Percentiles rank a stretch among this genome's conserved stretches.
These are phyloP conservation scores for Teratosphaeria epicoccoides DNA, from an alignment of 2,329 filamentous ascomycete genomes.

Conservation along the genomic window DNA sequence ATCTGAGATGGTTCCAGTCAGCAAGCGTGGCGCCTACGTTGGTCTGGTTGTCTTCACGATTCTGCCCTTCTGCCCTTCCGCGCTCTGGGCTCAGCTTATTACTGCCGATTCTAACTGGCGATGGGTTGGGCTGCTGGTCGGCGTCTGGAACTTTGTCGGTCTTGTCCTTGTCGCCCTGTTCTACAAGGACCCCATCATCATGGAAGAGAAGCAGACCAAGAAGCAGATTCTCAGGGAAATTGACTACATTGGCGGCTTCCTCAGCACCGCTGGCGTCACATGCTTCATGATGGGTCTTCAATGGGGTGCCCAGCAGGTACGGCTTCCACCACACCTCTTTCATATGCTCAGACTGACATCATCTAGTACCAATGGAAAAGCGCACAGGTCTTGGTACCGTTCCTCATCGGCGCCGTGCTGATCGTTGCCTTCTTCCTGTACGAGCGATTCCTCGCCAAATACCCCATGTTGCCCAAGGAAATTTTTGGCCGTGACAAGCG, in stretches of 20 bases:
- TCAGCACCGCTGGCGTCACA: slow-evolving; percentile 41
- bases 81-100: slow-evolving; percentile 52
- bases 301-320: slow-evolving; percentile 16
- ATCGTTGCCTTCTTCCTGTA: slow-evolving; percentile 25
- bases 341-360: slow-evolving; percentile 4
- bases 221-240: slow-evolving; percentile 36
- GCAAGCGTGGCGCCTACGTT: slow-evolving; percentile 54
- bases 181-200: slow-evolving; percentile 44
- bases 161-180: slow-evolving; percentile 42
- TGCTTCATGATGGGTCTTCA: slow-evolving; percentile 40
- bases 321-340: neutral
- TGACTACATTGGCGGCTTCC: slow-evolving; percentile 43
- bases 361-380: slow-evolving; percentile 21
- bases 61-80: slow-evolving; percentile 51
- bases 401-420: slow-evolving; percentile 24
- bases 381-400: slow-evolving; percentile 24
- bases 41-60: slow-evolving; percentile 52
- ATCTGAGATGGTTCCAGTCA: slow-evolving; percentile 55
- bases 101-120: slow-evolving; percentile 42
- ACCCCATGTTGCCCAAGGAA: slow-evolving; percentile 26
- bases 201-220: slow-evolving; percentile 30
- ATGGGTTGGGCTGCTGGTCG: slow-evolving; percentile 44
- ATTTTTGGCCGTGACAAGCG: slow-evolving; percentile 24
- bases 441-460: slow-evolving; percentile 21
- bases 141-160: slow-evolving; percentile 42